Evolutionary conservation across 177 flowering plant species (phyloP).

Genomic region (Vitis hybrid): DNA sequence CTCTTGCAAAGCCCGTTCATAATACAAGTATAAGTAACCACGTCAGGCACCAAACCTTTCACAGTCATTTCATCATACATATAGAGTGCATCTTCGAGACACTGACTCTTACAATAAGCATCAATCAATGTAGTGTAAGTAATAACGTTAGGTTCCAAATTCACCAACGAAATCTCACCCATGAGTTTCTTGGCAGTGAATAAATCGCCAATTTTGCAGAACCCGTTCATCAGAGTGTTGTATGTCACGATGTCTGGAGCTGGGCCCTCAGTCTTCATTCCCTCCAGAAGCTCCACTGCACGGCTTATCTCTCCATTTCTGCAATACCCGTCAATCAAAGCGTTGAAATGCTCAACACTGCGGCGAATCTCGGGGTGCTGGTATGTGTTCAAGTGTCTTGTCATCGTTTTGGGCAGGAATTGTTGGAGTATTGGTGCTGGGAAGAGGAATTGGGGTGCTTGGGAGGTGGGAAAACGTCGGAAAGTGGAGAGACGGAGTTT

Average conservation of each 20-base stretch:
- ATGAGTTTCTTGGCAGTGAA: conserved; percentile 51
- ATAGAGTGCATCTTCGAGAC: conserved; percentile 60
- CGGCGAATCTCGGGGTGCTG: conserved; percentile 18
- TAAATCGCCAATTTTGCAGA: conserved; percentile 59
- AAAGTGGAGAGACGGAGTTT: too few relatives aligned
- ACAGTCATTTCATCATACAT: conserved; percentile 66
- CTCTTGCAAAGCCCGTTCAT: conserved; percentile 64
- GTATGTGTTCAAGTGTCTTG: too few relatives aligned
- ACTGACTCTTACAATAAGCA: conserved; percentile 40
- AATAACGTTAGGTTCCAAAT: conserved; percentile 43
- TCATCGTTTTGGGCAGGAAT: too few relatives aligned
- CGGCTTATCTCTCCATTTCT: conserved; percentile 38
- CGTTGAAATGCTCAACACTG: conserved; percentile 61
- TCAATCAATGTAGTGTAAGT: conserved; percentile 68
- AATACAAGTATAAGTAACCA: conserved; percentile 63
- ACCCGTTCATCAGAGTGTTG: conserved; percentile 71
- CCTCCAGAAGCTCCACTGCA: conserved; percentile 46
- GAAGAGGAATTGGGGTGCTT: too few relatives aligned
- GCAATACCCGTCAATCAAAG: conserved; percentile 66
- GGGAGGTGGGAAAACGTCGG: too few relatives aligned
- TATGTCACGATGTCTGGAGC: conserved; percentile 68
- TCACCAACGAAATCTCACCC: conserved; percentile 37
- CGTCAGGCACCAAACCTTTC: conserved; percentile 69
- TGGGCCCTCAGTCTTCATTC: conserved; percentile 45
- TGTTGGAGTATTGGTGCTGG: too few relatives aligned